phyloP scores from a whole-genome alignment of 306 rosid genomes.

The Mimosa pudica region DNA sequence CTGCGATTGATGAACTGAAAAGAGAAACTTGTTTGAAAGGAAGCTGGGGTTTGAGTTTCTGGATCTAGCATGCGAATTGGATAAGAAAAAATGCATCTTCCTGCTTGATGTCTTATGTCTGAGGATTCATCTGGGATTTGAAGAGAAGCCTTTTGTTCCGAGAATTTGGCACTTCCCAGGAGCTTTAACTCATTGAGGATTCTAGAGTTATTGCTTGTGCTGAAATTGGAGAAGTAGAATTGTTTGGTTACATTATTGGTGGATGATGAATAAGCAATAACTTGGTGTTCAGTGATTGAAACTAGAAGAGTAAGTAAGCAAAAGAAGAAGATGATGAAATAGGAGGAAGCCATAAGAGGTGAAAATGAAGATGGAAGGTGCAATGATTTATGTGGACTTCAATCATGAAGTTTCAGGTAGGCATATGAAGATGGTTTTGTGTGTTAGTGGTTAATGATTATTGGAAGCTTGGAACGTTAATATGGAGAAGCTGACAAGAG shows the following conservation, averaged over 20 bases:
- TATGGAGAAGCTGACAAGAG: slow-evolving; percentile 9
- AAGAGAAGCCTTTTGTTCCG: slow-evolving; percentile 49
- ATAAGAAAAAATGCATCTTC: slow-evolving; percentile 68
- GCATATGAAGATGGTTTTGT: slow-evolving; percentile 13
- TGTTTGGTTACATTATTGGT: slow-evolving; percentile 59
- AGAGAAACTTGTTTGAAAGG: slow-evolving; percentile 64
- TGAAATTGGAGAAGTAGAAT: slow-evolving; percentile 63
- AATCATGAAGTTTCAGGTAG: neutral
- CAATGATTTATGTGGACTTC: slow-evolving; percentile 19
- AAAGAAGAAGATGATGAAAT: slow-evolving; percentile 27
- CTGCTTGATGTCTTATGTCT: slow-evolving; percentile 65
- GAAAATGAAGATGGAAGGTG: neutral
- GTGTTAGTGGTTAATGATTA: slow-evolving; percentile 15
- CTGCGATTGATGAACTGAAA: slow-evolving; percentile 57
- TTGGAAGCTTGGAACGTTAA: neutral
- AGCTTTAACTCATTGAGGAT: slow-evolving; percentile 58
- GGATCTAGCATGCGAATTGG: slow-evolving; percentile 70
- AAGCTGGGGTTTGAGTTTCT: slow-evolving; percentile 58
- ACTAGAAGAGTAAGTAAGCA: slow-evolving; percentile 23
- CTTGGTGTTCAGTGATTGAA: neutral
- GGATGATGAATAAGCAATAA: slow-evolving; percentile 42
- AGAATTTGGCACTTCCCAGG: slow-evolving; percentile 68
- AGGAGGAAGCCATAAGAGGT: slow-evolving; percentile 44
- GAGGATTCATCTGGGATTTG: slow-evolving; percentile 65
- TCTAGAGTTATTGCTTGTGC: slow-evolving; percentile 46